These are phyloP conservation scores for Lachnellula cervina DNA, from an alignment of 2,329 filamentous ascomycete species.

Conservation along the genomic window DNA sequence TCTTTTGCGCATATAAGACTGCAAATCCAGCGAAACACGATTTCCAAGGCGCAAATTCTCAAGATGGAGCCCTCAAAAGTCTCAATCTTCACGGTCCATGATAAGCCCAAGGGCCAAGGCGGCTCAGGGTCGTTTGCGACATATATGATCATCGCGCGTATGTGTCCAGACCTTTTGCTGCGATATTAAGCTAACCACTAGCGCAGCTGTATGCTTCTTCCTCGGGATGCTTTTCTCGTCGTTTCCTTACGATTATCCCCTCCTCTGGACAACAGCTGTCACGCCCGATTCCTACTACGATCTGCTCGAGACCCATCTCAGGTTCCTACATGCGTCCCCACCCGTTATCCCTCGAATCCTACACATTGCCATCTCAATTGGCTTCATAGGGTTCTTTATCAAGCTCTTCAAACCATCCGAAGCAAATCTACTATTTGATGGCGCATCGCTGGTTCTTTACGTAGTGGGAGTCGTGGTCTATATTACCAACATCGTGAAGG, in stretches of 20 bases:
- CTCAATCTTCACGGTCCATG: slow-evolving; percentile 32
- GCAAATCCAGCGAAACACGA: neutral
- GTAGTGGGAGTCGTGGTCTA: slow-evolving; percentile 89
- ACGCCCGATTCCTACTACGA: slow-evolving; percentile 67
- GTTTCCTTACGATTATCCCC: slow-evolving; percentile 92
- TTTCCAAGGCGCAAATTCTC: neutral
- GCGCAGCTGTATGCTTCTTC: slow-evolving; percentile 85
- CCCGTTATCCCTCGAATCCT: slow-evolving; percentile 90
- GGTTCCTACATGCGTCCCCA: slow-evolving; percentile 85
- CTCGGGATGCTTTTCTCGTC: slow-evolving; percentile 94
- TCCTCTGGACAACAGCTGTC: slow-evolving; percentile 70
- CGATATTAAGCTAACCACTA: slow-evolving; percentile 14
- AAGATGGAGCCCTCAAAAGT: slow-evolving; percentile 29
- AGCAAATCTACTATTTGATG: slow-evolving; percentile 92
- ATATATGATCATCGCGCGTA: slow-evolving; percentile 94
- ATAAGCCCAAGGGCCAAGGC: slow-evolving; percentile 29
- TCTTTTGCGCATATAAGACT: slow-evolving; percentile 7
- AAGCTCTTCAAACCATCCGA: slow-evolving; percentile 95
- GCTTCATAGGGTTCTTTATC: slow-evolving; percentile 80
- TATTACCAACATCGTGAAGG: slow-evolving; percentile 94
- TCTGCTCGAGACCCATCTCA: slow-evolving; percentile 83
- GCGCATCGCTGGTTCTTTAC: slow-evolving; percentile 66
- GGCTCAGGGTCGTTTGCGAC: slow-evolving; percentile 77
- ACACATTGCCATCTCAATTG: slow-evolving; percentile 86
- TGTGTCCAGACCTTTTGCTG: slow-evolving; percentile 32